Evolutionary conservation across 768 basidiomycete genomes (phyloP).

Genomic region (Suillus cothurnatus): DNA sequence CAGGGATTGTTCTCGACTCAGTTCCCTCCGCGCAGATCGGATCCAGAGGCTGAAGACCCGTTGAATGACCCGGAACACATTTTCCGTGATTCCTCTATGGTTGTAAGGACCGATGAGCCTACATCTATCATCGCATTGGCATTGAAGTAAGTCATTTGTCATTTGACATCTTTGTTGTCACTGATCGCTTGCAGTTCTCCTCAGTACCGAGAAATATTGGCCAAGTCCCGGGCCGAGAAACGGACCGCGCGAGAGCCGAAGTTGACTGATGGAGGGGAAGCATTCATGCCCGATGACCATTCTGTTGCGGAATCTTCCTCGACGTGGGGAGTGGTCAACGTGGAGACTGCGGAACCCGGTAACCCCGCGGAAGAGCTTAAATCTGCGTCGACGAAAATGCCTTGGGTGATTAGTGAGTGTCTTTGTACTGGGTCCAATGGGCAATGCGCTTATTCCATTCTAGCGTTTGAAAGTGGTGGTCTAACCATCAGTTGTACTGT

Average conservation of each 20-base stretch:
- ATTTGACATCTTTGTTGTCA: background rate
- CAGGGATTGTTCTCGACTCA: slow-evolving; percentile 73
- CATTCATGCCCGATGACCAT: slow-evolving; percentile 90
- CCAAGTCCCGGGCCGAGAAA: slow-evolving; percentile 77
- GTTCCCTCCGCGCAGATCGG: slow-evolving; percentile 53
- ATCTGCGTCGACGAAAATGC: slow-evolving; percentile 75
- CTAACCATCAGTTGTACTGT: slow-evolving; percentile 92
- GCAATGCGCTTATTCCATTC: slow-evolving; percentile 1
- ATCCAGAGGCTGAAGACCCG: slow-evolving; percentile 63
- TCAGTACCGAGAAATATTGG: slow-evolving; percentile 79
- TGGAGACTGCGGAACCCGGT: slow-evolving; percentile 64
- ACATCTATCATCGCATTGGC: slow-evolving; percentile 97
- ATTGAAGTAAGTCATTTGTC: slow-evolving; percentile 62
- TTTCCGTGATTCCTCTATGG: slow-evolving; percentile 92
- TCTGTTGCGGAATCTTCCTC: slow-evolving; percentile 83
- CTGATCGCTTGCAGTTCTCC: slow-evolving; percentile 57
- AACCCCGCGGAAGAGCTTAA: slow-evolving; percentile 79
- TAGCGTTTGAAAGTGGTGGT: slow-evolving; percentile 90
- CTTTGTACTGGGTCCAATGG: slow-evolving; percentile 2
- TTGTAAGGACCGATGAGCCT: slow-evolving; percentile 95
- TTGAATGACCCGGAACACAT: slow-evolving; percentile 87
- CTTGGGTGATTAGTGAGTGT: slow-evolving; percentile 78
- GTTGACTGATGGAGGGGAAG: slow-evolving; percentile 70
- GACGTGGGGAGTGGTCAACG: slow-evolving; percentile 91
- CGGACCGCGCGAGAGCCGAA: slow-evolving; percentile 59